Evolutionary conservation across 208 protist genomes (phyloP).

Genomic region (Tritrichomonas foetus): DNA sequence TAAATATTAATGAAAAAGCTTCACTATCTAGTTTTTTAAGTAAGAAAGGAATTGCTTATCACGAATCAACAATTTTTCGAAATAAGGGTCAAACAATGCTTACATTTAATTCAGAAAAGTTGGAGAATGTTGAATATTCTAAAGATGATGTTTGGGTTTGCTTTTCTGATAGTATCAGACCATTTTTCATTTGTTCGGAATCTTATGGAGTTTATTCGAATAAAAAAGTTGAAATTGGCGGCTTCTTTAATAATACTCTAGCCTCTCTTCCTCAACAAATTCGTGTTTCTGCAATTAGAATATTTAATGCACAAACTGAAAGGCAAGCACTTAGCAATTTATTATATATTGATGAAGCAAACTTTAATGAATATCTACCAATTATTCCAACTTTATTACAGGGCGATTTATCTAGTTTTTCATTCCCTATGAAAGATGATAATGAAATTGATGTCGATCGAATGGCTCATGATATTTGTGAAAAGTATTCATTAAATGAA

Average conservation of each 20-base stretch:
- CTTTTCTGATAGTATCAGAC: background rate
- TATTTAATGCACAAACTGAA: conserved; percentile 30
- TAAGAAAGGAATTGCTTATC: too few species aligned
- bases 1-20: too few species aligned
- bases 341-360: background rate
- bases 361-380: background rate
- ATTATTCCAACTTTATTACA: background rate
- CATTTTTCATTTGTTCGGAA: background rate
- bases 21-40: too few species aligned
- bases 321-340: background rate
- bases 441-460: background rate
- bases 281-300: background rate
- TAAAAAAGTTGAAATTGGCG: background rate
- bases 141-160: conserved; percentile 28
- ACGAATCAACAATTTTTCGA: too few species aligned
- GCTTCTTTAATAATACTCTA: background rate
- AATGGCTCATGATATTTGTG: background rate
- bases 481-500: background rate
- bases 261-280: background rate
- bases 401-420: background rate
- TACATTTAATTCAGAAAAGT: too few species aligned
- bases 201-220: background rate
- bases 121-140: background rate
- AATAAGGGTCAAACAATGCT: too few species aligned
- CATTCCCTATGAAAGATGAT: too few species aligned